Evolutionary conservation across 176 grass and related monocot genomes (phyloP).

Genomic region (Eragrostis curvula): DNA sequence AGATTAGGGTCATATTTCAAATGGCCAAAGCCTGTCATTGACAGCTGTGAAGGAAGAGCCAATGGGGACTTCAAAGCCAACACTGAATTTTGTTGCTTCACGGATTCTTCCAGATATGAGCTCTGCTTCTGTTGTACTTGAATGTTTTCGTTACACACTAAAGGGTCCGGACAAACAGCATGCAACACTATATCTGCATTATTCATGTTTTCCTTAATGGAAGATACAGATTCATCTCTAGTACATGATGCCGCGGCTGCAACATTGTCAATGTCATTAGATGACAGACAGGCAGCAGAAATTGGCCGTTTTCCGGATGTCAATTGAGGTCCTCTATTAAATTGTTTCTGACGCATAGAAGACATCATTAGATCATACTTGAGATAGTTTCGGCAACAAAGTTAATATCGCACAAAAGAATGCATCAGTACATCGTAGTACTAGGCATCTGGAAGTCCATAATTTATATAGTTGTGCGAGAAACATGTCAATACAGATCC

Average conservation of each 20-base stretch:
- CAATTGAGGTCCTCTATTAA: neutral
- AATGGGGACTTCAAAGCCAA: conserved; percentile 17
- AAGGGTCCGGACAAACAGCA: neutral
- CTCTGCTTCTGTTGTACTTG: neutral
- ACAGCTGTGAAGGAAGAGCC: conserved; percentile 3
- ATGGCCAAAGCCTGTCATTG: conserved; percentile 15
- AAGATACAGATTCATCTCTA: conserved; percentile 17
- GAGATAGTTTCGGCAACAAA: neutral
- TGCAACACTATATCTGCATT: neutral
- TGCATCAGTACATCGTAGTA: neutral
- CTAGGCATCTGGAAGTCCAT: neutral
- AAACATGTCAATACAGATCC: neutral
- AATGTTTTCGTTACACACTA: neutral
- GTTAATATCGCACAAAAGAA: neutral
- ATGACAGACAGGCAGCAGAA: neutral
- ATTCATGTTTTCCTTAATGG: conserved; percentile 14
- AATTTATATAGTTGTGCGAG: neutral
- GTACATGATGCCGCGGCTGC: neutral
- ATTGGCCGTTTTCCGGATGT: conserved; percentile 21
- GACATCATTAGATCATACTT: neutral
- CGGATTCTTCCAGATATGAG: conserved; percentile 15
- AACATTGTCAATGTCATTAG: conserved; percentile 2
- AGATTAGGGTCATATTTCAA: conserved; percentile 34
- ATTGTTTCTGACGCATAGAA: conserved; percentile 43
- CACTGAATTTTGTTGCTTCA: conserved; percentile 22